phyloP scores from a whole-genome alignment of 495 filamentous ascomycete species.

The Parmelia sp. region DNA sequence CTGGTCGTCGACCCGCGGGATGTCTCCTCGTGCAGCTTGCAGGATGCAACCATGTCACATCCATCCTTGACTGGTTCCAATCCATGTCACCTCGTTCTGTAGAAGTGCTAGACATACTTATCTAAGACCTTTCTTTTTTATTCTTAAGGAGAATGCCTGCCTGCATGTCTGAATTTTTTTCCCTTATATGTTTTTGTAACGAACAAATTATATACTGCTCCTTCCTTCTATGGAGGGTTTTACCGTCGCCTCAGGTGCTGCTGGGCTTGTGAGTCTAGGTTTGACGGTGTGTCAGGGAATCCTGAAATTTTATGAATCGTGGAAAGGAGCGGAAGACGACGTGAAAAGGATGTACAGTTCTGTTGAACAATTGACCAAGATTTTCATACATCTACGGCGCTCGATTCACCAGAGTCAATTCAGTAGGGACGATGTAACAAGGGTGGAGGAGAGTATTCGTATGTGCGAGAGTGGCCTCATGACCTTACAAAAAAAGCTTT shows the following conservation, averaged over 20 bases:
- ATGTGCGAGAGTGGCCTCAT: slow-evolving; percentile 13
- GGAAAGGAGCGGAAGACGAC: slow-evolving; percentile 17
- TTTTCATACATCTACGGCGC: slow-evolving; percentile 14
- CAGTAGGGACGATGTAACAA: slow-evolving; percentile 9
- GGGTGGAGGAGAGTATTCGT: slow-evolving; percentile 14
- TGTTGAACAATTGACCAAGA: slow-evolving; percentile 13
- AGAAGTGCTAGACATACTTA: too few relatives aligned
- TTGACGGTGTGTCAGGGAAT: slow-evolving; percentile 19
- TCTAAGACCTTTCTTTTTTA: too few relatives aligned
- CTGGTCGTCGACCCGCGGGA: not conserved
- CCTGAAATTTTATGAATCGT: slow-evolving; percentile 19
- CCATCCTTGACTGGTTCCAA: not conserved
- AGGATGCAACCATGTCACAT: not conserved
- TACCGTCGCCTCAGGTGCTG: slow-evolving; percentile 13
- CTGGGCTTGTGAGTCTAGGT: slow-evolving; percentile 21
- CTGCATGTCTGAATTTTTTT: too few relatives aligned
- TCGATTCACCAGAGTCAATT: slow-evolving; percentile 7
- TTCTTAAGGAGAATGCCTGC: too few relatives aligned
- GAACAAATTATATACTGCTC: not conserved
- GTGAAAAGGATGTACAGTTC: slow-evolving; percentile 13
- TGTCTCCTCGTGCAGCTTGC: not conserved
- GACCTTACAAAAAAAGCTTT: slow-evolving; percentile 17
- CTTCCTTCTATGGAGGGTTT: slow-evolving; percentile 8
- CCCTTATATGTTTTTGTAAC: too few relatives aligned
- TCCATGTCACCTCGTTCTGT: not conserved